Percentiles rank a stretch among this genome's conserved stretches.
These are phyloP conservation scores for Ophiostoma montium DNA, from an alignment of 2,329 filamentous ascomycete species.

Conservation along the genomic window DNA sequence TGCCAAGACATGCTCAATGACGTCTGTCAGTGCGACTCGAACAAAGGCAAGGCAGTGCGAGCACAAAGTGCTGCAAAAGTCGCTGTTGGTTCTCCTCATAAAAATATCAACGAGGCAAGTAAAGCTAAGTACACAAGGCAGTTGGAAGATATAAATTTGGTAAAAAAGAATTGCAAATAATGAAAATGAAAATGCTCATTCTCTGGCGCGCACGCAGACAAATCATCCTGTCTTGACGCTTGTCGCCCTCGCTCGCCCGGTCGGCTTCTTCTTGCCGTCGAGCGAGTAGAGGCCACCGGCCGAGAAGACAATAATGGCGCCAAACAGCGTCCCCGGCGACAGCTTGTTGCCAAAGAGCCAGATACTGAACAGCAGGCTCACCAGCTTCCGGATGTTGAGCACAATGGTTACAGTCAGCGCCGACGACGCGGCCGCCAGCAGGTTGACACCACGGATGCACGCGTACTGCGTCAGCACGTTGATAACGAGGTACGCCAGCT, in stretches of 20 bases:
- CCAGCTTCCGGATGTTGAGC: constrained; percentile 84
- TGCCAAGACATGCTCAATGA: not conserved
- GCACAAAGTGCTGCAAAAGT: too few relatives aligned
- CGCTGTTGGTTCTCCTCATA: too few relatives aligned
- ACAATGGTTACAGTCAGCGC: constrained; percentile 95
- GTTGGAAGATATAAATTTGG: not conserved
- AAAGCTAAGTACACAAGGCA: too few relatives aligned
- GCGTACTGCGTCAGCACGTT: constrained; percentile 87
- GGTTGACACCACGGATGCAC: constrained; percentile 90
- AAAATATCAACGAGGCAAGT: too few relatives aligned
- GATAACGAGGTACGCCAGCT: constrained; percentile 54
- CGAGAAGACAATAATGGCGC: constrained; percentile 75
- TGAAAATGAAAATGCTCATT: not conserved
- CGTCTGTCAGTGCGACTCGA: not conserved
- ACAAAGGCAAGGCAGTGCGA: too few relatives aligned
- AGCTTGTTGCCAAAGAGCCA: constrained; percentile 86
- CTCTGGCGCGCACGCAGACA: not conserved
- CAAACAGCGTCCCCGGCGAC: constrained; percentile 60
- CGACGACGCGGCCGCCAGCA: constrained; percentile 77
- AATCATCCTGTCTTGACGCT: constrained; percentile 16
- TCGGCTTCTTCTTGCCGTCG: constrained; percentile 37
- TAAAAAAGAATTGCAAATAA: not conserved
- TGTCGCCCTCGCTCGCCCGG: constrained; percentile 17
- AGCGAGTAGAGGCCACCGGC: constrained; percentile 85
- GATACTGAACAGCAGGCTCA: constrained; percentile 81